Evolutionary conservation across 2,329 filamentous ascomycete species (phyloP), one percentile per base, ranked within the genome.

Genomic region (Zymoseptoria tritici): DNA sequence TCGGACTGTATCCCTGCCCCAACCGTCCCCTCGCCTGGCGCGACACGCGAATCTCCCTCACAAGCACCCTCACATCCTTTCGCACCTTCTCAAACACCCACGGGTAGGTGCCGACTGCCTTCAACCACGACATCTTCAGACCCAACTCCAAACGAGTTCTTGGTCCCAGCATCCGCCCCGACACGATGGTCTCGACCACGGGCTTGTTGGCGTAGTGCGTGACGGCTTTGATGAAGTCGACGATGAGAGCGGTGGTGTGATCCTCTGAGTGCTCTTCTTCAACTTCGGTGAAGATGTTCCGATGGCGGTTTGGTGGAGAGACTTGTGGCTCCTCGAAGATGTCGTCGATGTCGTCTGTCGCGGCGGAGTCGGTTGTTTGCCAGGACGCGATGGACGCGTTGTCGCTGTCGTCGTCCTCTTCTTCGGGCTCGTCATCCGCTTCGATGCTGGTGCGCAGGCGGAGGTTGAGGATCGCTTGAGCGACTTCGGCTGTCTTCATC

Each of bases 141-240:
- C 36, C 36, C 13, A 46, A n/a, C 5, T 46, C 7, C 26, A 16
- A 16, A 26, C n/a, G 54, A 49, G 26, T 46, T 51, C 52, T 29
- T n/a, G 46, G 20, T 29, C 57, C 42, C 22, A 46, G 36, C 36
- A 16, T 46, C 2, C 13, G 36, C 3, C 36, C 36, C 1, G 6
- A 1, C 13, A 46, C 36, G 36, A 46, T 46, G 13, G 36, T 46
- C 51, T 62, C 57, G 5, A 49, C 49, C 4, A 62, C 52, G 4
- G 58, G 57, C 55, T 60, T 20, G 26, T 64, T 52, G 11, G 64
- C 62, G 21, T 63, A 66, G 2, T 61, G 36, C n/a, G 56, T 36
- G 7, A 64, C 52, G 9, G 63, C 26, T 21, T 59, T 58, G 3
- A 56, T 59, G 22, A 66, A 52, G 36, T 13, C 36, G 36, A 9